phyloP scores from a whole-genome alignment of 139 green algal species.

The Chlamydomonas schloesseri region DNA sequence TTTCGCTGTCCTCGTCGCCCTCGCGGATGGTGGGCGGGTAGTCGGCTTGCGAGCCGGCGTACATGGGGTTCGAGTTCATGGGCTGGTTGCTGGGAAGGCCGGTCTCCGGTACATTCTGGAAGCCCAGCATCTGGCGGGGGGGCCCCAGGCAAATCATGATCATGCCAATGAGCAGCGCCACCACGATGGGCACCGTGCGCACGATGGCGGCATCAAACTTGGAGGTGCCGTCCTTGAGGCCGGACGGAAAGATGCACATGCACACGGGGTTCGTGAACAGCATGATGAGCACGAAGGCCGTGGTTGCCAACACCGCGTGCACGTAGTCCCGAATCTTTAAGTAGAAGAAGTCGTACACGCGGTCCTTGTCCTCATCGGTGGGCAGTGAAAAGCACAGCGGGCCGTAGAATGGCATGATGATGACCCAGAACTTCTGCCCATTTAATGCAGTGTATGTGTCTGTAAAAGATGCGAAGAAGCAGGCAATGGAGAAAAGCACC shows the following conservation, averaged over 20 bases:
- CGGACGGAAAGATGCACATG: slow-evolving; percentile 60
- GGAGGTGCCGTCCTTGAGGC: slow-evolving; percentile 33
- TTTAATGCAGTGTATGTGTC: slow-evolving; percentile 57
- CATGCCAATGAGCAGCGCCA: slow-evolving; percentile 51
- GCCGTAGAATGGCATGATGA: slow-evolving; percentile 47
- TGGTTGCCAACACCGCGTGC: slow-evolving; percentile 33
- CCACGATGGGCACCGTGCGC: slow-evolving; percentile 53
- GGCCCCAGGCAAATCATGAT: slow-evolving; percentile 59
- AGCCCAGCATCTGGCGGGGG: slow-evolving; percentile 59
- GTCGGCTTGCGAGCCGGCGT: slow-evolving; percentile 22
- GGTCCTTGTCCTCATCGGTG: slow-evolving; percentile 50
- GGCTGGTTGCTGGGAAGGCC: background rate
- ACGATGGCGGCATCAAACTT: slow-evolving; percentile 32
- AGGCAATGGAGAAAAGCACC: slow-evolving; percentile 47
- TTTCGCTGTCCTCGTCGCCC: slow-evolving; percentile 5
- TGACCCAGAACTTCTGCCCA: slow-evolving; percentile 44
- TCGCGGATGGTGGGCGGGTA: background rate
- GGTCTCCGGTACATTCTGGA: slow-evolving; percentile 53
- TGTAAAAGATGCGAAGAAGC: slow-evolving; percentile 50
- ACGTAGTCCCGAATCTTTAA: slow-evolving; percentile 57
- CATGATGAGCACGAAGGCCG: slow-evolving; percentile 52
- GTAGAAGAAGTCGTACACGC: slow-evolving; percentile 60
- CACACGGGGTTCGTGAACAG: slow-evolving; percentile 59
- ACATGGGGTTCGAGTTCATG: slow-evolving; percentile 32
- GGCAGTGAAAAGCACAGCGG: slow-evolving; percentile 60